Percentiles rank a stretch among this genome's conserved stretches.
Conservation (phyloP, 2,329 filamentous ascomycete species). For the Aspergillus unguis region DNA sequence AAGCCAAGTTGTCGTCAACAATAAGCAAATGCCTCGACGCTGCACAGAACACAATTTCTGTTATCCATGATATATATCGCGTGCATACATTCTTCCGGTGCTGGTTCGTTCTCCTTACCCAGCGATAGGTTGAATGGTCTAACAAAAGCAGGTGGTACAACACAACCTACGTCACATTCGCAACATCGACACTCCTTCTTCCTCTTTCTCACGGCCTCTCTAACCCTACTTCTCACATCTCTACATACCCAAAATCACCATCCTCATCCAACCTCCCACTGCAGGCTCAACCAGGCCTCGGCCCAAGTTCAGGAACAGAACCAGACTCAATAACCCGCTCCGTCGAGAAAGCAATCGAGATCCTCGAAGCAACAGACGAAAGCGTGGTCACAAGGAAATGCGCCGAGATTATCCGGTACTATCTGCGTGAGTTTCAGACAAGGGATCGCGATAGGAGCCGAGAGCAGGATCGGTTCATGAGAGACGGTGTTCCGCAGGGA, state of each 20-base stretch:
- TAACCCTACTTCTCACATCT: constrained; percentile 23
- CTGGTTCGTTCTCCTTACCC: constrained; percentile 29
- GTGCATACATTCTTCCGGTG: constrained; percentile 42
- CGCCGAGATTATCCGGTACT: constrained; percentile 35
- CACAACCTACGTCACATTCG: constrained; percentile 42
- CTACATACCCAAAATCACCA: neutral
- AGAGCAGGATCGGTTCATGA: neutral
- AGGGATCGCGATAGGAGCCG: constrained; percentile 1
- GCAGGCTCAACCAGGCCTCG: neutral
- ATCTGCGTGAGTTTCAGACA: constrained; percentile 29
- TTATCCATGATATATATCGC: constrained; percentile 40
- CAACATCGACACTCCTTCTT: constrained; percentile 37
- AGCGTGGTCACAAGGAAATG: constrained; percentile 40
- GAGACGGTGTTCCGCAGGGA: neutral
- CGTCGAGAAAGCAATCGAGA: constrained; percentile 39
- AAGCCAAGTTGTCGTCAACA: constrained; percentile 19
- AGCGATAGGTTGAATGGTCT: neutral
- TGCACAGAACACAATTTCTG: constrained; percentile 39
- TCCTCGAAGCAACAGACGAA: constrained; percentile 44
- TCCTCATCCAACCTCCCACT: neutral
- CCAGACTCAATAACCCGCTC: constrained; percentile 27
- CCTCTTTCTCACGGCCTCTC: constrained; percentile 23
- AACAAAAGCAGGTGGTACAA: constrained; percentile 41
- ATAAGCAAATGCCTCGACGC: constrained; percentile 40
- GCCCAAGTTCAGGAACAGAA: constrained; percentile 18